Percentiles rank a stretch among this genome's conserved stretches.
phyloP scores from a whole-genome alignment of 768 basidiomycete genomes.

The Lentinula sp. region DNA sequence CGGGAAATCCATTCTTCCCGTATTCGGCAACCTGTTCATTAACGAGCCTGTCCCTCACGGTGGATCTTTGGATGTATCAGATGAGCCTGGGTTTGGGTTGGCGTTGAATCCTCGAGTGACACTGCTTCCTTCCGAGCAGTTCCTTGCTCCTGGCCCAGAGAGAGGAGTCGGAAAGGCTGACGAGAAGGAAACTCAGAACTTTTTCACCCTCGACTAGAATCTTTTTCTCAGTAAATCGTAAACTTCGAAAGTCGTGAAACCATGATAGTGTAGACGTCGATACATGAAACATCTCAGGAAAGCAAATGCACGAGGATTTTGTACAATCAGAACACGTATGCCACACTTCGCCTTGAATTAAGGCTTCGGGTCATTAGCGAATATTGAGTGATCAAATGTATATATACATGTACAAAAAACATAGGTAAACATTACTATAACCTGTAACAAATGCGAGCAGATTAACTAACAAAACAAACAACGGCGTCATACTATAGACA shows the following conservation, averaged over 20 bases:
- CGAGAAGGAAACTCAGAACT: background rate
- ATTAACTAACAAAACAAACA: background rate
- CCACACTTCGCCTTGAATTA: too few relatives aligned
- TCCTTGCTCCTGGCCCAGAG: conserved; percentile 1
- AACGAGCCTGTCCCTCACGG: conserved; percentile 7
- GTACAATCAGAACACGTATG: too few relatives aligned
- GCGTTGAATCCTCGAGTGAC: conserved; percentile 2
- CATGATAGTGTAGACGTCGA: too few relatives aligned
- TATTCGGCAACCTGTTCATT: conserved; percentile 1
- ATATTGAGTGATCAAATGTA: background rate
- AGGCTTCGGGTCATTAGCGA: too few relatives aligned
- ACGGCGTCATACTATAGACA: too few relatives aligned
- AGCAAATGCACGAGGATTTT: too few relatives aligned
- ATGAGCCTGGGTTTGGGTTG: conserved; percentile 5
- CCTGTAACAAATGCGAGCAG: background rate
- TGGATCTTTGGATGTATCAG: conserved; percentile 5
- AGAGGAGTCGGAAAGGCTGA: conserved; percentile 4
- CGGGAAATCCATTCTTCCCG: conserved; percentile 5
- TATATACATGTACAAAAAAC: background rate
- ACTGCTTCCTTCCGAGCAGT: background rate
- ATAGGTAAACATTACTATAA: background rate
- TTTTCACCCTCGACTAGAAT: background rate
- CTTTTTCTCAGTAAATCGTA: too few relatives aligned
- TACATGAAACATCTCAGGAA: too few relatives aligned
- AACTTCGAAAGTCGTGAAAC: too few relatives aligned